Base-by-base conservation (phyloP, 2,329 filamentous ascomycete genomes). In the Pseudocercospora fuligena region DNA sequence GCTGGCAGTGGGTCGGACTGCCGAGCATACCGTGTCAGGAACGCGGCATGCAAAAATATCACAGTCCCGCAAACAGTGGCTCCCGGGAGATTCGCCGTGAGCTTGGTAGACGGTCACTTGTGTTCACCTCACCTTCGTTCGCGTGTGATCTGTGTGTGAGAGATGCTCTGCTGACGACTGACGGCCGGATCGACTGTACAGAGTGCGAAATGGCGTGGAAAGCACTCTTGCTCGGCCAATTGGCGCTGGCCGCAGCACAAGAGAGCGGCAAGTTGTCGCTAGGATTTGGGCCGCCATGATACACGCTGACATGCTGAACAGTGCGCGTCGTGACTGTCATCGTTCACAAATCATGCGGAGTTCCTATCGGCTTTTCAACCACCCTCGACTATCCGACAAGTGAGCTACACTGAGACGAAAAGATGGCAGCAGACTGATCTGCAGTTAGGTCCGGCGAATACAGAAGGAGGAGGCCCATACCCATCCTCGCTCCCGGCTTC, bases 241-340 rank as follows among this genome's bases (percentile, higher is more conserved):
- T 60, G 54, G 62, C 56, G 1, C n/a, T 65, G 33, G 63, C 49
- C 11, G 58, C 59, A 33, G 63, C 63, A 19, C 58, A 60, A 23
- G 49, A 53, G 47, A 60, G 60, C 19, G 61, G 65, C 58, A 54
- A 47, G 53, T 53, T 8, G 2, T 19, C 4, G n/a, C 21, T 19
- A 7, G 56, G 7, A 29, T n/a, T 43, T 14, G n/a, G 23, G 14
- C 7, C 8, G 31, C 9, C 19, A 49, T 46, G 25, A 9, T 2
- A 19, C 23, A 53, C 36, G 43, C 64, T 66, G 59, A 66, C 51
- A 19, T 11, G 11, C 27, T 31, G 12, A 40, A 23, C 59, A 69
- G 67, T 56, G 23, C 64, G 67, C 40, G 64, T 69, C 16, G 67
- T 69, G n/a, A 69, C 67, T 3, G 67, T 69, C 57, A 54, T 66